Evolutionary conservation across 73 alveolate species (phyloP).

Genomic region (Blepharisma stoltei): DNA sequence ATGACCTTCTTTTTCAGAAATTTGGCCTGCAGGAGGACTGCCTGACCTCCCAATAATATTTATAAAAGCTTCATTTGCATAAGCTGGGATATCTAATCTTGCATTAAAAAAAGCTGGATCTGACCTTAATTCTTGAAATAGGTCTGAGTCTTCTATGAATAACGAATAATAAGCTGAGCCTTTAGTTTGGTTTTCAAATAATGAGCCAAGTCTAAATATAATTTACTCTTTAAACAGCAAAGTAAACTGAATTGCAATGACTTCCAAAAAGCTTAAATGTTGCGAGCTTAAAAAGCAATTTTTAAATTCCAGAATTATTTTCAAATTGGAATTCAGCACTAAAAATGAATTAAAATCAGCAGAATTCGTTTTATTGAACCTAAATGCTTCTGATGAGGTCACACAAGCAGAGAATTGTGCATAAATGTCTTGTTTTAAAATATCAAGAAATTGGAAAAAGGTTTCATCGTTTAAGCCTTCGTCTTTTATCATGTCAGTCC

Average conservation of each 20-base stretch:
- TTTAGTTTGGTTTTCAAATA: conserved; percentile 8
- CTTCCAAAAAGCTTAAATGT: background rate
- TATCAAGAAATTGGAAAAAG: conserved; percentile 6
- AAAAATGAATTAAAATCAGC: background rate
- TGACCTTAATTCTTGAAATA: conserved; percentile 6
- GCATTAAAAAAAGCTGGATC: background rate
- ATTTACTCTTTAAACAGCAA: background rate
- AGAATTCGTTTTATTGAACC: background rate
- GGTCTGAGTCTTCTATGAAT: conserved; percentile 10
- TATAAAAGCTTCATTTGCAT: conserved; percentile 1
- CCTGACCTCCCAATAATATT: background rate
- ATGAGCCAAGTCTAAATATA: background rate
- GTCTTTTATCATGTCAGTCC: no score
- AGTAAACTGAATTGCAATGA: background rate
- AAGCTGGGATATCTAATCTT: background rate
- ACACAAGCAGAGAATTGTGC: background rate
- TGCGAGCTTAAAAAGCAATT: background rate
- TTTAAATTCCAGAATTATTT: background rate
- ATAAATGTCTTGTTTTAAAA: background rate
- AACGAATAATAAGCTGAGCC: background rate
- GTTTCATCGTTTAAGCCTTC: background rate
- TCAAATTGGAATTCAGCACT: background rate
- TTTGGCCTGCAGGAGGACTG: background rate
- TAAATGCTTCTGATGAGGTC: background rate
- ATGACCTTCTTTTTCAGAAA: background rate